These are phyloP conservation scores for Agaricales sp. DNA, from an alignment of 1,284 basidiomycete species.

Conservation along the genomic window DNA sequence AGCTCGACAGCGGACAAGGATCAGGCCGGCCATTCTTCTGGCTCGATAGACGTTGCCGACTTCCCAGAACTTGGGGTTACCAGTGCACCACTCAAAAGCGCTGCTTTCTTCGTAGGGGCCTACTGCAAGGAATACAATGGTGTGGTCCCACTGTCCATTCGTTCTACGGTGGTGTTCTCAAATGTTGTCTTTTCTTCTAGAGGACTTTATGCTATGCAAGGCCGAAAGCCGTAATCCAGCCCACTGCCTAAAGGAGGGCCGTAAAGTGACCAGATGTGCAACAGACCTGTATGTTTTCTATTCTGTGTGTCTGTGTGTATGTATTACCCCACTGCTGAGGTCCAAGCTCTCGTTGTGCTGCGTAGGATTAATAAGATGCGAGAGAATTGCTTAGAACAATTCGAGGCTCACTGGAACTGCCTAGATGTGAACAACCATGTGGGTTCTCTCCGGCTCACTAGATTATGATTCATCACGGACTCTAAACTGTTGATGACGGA, in stretches of 20 bases:
- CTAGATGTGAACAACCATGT: conserved; percentile 95
- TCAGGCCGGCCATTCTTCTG: background rate
- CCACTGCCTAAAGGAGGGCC: conserved; percentile 93
- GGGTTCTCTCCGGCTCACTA: conserved; percentile 15
- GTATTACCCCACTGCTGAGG: background rate
- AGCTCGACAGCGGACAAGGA: background rate
- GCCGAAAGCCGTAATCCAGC: conserved; percentile 80
- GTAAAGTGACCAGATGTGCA: conserved; percentile 93
- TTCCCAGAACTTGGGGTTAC: conserved; percentile 77
- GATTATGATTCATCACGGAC: too few species aligned
- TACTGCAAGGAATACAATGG: conserved; percentile 97
- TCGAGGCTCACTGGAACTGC: conserved; percentile 92
- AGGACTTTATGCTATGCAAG: conserved; percentile 99
- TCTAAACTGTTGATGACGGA: too few species aligned
- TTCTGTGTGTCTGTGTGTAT: background rate
- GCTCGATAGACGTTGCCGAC: background rate
- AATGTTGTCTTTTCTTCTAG: conserved; percentile 45
- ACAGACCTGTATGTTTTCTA: conserved; percentile 73
- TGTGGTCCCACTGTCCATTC: conserved; percentile 21
- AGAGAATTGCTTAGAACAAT: conserved; percentile 84
- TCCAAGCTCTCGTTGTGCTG: background rate
- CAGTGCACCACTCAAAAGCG: conserved; percentile 92
- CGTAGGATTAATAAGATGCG: conserved; percentile 88
- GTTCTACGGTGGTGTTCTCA: background rate
- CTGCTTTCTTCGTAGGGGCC: conserved; percentile 94